phyloP scores from a whole-genome alignment of 345 rosid genomes.

The Syzygium aqueum region DNA sequence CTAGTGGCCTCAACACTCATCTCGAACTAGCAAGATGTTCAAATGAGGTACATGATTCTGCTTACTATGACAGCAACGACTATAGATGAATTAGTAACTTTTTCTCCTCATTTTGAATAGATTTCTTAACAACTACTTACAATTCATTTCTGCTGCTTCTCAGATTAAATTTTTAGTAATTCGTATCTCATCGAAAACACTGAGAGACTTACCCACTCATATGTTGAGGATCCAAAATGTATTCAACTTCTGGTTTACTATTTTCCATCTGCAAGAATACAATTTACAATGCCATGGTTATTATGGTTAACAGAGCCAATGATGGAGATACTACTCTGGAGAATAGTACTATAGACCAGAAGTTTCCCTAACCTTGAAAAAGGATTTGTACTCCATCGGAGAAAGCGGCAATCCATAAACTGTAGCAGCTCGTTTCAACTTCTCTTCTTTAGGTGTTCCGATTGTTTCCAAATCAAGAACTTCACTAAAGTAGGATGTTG shows the following conservation, averaged over 20 bases:
- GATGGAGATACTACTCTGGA: not conserved
- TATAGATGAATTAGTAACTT: not conserved
- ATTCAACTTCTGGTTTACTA: conserved; percentile 69
- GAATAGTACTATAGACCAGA: not conserved
- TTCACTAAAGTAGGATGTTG: conserved; percentile 33
- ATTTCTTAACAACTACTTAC: not conserved
- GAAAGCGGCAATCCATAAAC: conserved; percentile 68
- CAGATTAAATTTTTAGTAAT: not conserved
- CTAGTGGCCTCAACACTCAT: not conserved
- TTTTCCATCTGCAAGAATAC: conserved; percentile 43
- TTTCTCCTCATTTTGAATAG: not conserved
- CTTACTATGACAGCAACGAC: not conserved
- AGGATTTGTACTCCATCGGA: conserved; percentile 55
- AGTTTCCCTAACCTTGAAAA: conserved; percentile 56
- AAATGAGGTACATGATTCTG: not conserved
- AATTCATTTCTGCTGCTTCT: not conserved
- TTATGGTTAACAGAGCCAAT: not conserved
- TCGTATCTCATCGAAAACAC: not conserved
- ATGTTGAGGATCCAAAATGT: conserved; percentile 29
- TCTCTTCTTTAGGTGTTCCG: conserved; percentile 10
- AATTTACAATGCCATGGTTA: not conserved
- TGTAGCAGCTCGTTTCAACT: conserved; percentile 23
- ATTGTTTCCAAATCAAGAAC: conserved; percentile 9
- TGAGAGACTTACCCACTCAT: conserved; percentile 43
- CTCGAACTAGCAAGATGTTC: not conserved